Conservation (phyloP, 345 rosid genomes). For the Cardiospermum halicacabum region DNA sequence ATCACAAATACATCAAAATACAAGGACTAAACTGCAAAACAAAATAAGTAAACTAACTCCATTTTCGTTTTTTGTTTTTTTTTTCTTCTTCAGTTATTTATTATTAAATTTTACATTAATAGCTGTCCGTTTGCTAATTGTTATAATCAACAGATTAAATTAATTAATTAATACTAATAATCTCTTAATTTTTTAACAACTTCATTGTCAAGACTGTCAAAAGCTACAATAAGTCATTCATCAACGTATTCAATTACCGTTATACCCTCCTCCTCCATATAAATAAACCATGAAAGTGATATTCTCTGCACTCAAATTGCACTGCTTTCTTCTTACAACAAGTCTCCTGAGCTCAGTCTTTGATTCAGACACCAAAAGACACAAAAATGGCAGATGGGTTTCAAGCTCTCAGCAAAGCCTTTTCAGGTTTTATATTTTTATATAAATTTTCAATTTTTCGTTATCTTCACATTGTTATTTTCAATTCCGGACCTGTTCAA, state of each 20-base stretch:
- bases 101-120: background rate
- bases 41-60: background rate
- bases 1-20: background rate
- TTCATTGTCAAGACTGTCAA: background rate
- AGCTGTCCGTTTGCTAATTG: too few species aligned
- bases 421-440: constrained; percentile 47
- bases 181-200: too few species aligned
- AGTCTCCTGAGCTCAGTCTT: background rate
- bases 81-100: background rate
- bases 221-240: background rate
- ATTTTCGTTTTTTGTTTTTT: too few species aligned
- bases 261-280: constrained; percentile 34
- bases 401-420: constrained; percentile 51
- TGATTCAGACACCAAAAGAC: background rate
- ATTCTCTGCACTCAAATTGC: background rate
- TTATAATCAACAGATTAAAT: too few species aligned
- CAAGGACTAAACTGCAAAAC: background rate
- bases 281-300: constrained; percentile 9
- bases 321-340: background rate
- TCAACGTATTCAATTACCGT: constrained; percentile 27
- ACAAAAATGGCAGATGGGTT: constrained; percentile 46
- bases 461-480: background rate
- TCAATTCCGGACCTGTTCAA: background rate
- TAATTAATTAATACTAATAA: too few species aligned
- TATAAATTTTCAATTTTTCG: too few species aligned